Base-by-base conservation (phyloP, 345 rosid species). In the Raphanus sativus region DNA sequence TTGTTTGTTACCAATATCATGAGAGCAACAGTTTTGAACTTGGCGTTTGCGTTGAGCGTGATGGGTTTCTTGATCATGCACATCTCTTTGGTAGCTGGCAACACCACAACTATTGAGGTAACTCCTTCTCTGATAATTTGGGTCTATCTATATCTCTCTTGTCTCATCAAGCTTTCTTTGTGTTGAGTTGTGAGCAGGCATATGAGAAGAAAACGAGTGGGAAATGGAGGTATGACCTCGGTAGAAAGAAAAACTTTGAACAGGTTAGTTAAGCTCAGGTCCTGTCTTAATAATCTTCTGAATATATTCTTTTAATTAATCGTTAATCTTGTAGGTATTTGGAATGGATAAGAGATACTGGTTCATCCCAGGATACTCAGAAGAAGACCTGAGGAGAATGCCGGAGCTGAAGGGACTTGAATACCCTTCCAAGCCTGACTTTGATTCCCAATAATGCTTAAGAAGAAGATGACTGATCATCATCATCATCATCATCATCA, bases 221-320 rank as follows among this genome's bases (percentile, higher is more conserved):
- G 50, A 93, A 88, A 76, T 96, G 99, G 99, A 92, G 88, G 38
- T 96, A 91, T 79, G 99, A 96, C 78, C 91, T 96, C 29, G 99
- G 99, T 65, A 84, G 89, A 63, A 91, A 81, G 86, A 91, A 81
- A 81, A 96, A 96, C 76, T 91, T 96, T 74, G 97, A 92, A 78
- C 99, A 96, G 96, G 99, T 88, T 32, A 68, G 2, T 55, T 21
- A 21, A 21, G 21, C 26, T 48, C 1, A 40, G 36, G 26, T 15
- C 58, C 28, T 71, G 26, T 24, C 33, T 32, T 50, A 3, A 34
- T 25, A 42, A n/a, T n/a, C n/a, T 26, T 68, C 61, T 74, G 29
- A 68, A 8, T 38, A 8, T 15, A 32, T 12, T 65, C 0, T 9
- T 59, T 21, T 21, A 21, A 21, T 21, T 21, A n/a, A n/a, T n/a